Percentiles rank a stretch among this genome's conserved stretches.
Evolutionary conservation across 2,329 filamentous ascomycete species (phyloP).

Genomic region (Exophiala aquamarina): DNA sequence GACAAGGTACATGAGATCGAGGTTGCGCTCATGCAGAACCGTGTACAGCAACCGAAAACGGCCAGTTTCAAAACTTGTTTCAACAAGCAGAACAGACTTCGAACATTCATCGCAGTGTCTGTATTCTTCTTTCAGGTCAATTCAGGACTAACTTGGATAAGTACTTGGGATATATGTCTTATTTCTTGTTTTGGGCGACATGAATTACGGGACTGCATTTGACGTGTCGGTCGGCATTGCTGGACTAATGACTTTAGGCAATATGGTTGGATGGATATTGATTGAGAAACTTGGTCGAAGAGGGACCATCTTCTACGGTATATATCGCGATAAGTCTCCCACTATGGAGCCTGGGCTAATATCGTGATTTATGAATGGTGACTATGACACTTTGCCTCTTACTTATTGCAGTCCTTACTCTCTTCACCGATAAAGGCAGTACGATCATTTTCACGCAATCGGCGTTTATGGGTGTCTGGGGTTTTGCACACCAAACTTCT

Average conservation of each 20-base stretch:
- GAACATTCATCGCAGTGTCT: neutral
- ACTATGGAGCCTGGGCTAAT: too few species aligned
- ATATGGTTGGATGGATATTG: neutral
- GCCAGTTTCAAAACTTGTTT: neutral
- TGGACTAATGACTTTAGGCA: neutral
- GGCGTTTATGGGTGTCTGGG: neutral
- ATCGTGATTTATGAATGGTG: too few species aligned
- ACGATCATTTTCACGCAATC: neutral
- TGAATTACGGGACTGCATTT: neutral
- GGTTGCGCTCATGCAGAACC: neutral
- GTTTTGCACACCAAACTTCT: neutral
- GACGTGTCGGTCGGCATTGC: neutral
- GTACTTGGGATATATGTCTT: neutral
- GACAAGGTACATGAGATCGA: neutral
- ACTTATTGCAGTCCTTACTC: neutral
- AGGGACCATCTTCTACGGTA: neutral
- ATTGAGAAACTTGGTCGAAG: neutral
- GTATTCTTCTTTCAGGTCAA: constrained; percentile 1
- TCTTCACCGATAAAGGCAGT: too few species aligned
- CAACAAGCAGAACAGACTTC: neutral
- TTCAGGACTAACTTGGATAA: neutral
- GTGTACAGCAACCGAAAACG: neutral
- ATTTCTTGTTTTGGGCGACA: neutral
- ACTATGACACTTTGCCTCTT: too few species aligned
- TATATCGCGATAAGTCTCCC: too few species aligned